A percentile compares a stretch with the other conserved stretches of the same genome.
Evolutionary conservation across 2,329 filamentous ascomycete genomes (phyloP).

Genomic region (Rhexocercosporidium sp.): DNA sequence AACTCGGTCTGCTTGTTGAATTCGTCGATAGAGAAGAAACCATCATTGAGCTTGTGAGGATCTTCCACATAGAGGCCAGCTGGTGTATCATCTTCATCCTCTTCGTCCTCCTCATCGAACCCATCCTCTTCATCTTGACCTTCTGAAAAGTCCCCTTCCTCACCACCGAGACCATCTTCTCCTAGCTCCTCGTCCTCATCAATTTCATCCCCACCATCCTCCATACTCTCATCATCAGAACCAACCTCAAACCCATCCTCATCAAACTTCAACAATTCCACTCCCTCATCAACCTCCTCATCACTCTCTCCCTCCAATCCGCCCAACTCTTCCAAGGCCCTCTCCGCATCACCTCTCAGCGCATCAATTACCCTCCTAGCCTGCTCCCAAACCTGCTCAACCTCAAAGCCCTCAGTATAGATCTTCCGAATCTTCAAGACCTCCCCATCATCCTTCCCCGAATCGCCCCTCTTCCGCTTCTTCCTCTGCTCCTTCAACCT

Average conservation of each 20-base stretch:
- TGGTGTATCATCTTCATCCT: slow-evolving; percentile 54
- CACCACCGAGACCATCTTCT: neutral
- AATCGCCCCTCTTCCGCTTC: slow-evolving; percentile 75
- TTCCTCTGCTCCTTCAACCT: slow-evolving; percentile 70
- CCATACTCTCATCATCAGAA: slow-evolving; percentile 40
- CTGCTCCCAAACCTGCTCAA: slow-evolving; percentile 93
- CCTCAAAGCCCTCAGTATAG: slow-evolving; percentile 85
- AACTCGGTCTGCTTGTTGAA: slow-evolving; percentile 95
- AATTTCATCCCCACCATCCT: slow-evolving; percentile 41
- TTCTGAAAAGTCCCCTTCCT: slow-evolving; percentile 45
- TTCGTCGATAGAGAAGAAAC: slow-evolving; percentile 96
- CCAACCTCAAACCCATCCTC: slow-evolving; percentile 48
- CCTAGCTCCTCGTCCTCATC: slow-evolving; percentile 43
- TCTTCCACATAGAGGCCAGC: slow-evolving; percentile 70
- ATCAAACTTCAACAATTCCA: slow-evolving; percentile 45
- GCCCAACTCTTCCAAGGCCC: slow-evolving; percentile 47
- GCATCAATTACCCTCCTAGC: slow-evolving; percentile 80
- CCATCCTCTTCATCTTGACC: slow-evolving; percentile 45
- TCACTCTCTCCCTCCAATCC: slow-evolving; percentile 34
- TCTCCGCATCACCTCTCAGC: slow-evolving; percentile 58
- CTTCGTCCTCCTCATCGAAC: slow-evolving; percentile 48
- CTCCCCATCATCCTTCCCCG: slow-evolving; percentile 50
- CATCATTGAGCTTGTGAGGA: slow-evolving; percentile 88
- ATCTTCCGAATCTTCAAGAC: slow-evolving; percentile 81
- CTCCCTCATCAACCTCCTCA: slow-evolving; percentile 42